Base-by-base conservation (phyloP, 257 asterid genomes). In the Nicotiana benthamiana region DNA sequence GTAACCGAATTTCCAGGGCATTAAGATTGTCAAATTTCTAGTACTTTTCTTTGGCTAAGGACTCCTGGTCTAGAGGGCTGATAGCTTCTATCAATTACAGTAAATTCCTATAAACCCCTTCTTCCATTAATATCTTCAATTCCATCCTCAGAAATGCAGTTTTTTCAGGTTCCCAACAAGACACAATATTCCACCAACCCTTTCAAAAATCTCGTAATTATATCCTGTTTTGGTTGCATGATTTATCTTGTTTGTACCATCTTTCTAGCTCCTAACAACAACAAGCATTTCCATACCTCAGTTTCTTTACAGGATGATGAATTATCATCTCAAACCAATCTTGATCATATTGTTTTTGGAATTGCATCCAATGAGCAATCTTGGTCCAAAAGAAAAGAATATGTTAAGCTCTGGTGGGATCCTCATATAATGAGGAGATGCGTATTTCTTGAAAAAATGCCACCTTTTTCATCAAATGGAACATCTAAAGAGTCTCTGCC, bases 391-490 rank as follows among this genome's bases (percentile, higher is more conserved):
- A 83, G 94, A 56, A 90, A 90, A 64, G 87, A 88, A 30, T 91
- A 88, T 30, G 92, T 90, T 0, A 85, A 82, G 70, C 84, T 89
- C 20, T 94, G 98, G 98, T 94, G 98, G 98, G 86, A 87, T 75
- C 91, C 97, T 4, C 51, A 84, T 8, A 80, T 40, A 26, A 93
- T 86, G 96, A 88, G 85, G 85, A 97, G 98, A 2, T 93, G 97
- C 81, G 93, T 90, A 36, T 94, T 94, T 82, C 88, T 94, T 5
- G 98, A 94, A 16, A 74, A 16, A 2, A 40, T 36, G 53, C 90
- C 89, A 1, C 75, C 86, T 36, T 83, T 84, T 43, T 51, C 84
- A 9, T 75, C 86, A 51, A 22, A 72, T 24, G 9, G 10, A 9
- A 46, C 78, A 46, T 43, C 4, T 46, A 20, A 24, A 24, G 61